Evolutionary conservation across 2,329 filamentous ascomycete genomes (phyloP).

Genomic region (Fusarium bulbicola): DNA sequence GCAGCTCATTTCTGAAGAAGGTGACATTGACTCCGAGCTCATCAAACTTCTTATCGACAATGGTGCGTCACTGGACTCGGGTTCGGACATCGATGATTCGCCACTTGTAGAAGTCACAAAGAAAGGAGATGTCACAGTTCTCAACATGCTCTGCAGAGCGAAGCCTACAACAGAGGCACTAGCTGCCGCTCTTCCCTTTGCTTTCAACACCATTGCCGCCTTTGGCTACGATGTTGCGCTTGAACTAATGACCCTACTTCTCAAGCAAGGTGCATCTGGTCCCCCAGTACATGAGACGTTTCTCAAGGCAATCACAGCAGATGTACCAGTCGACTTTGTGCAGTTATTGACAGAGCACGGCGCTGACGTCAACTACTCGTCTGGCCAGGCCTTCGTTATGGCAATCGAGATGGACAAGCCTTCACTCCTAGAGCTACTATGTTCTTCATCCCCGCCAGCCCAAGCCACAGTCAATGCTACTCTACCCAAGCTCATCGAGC

Average conservation of each 20-base stretch:
- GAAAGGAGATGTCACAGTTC: neutral
- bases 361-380: neutral
- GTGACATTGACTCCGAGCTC: neutral
- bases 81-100: neutral
- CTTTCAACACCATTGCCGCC: neutral
- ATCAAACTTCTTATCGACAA: conserved; percentile 3
- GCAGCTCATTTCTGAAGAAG: neutral
- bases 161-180: neutral
- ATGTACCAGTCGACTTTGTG: neutral
- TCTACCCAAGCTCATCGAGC: neutral
- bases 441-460: neutral
- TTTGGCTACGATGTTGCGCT: neutral
- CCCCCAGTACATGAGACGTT: neutral
- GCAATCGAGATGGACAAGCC: neutral
- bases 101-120: neutral
- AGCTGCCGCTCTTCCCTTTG: neutral
- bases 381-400: neutral
- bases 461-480: neutral
- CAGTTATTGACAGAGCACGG: neutral
- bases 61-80: neutral
- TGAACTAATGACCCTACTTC: neutral
- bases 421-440: neutral
- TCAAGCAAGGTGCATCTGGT: neutral
- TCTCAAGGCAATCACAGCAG: neutral
- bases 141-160: neutral